phyloP scores from a whole-genome alignment of 768 basidiomycete genomes.

The Phylloporus scabripes region DNA sequence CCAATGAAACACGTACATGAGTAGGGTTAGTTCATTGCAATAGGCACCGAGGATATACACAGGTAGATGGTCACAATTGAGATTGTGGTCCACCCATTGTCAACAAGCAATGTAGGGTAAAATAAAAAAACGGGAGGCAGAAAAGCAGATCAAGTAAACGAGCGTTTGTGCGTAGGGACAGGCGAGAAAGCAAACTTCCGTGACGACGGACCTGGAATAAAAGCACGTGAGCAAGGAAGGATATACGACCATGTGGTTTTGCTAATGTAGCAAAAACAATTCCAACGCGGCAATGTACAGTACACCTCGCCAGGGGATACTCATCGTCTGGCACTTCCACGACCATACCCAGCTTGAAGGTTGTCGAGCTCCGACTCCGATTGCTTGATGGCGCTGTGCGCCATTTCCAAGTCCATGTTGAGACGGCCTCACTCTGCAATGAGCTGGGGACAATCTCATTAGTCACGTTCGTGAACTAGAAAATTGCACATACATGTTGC shows the following conservation, averaged over 20 bases:
- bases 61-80: not conserved
- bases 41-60: too few species aligned
- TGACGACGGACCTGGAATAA: slow-evolving; percentile 5
- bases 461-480: slow-evolving; percentile 6
- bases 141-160: too few species aligned
- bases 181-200: too few species aligned
- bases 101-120: slow-evolving; percentile 13
- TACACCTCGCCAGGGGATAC: not conserved
- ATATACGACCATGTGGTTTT: slow-evolving; percentile 29
- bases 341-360: slow-evolving; percentile 79
- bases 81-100: slow-evolving; percentile 7
- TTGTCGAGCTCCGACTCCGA: slow-evolving; percentile 89
- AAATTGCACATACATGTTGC: slow-evolving; percentile 68
- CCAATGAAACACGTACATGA: too few species aligned
- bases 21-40: too few species aligned
- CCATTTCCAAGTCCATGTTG: slow-evolving; percentile 96
- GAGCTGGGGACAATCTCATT: slow-evolving; percentile 49
- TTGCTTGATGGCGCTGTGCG: slow-evolving; percentile 87
- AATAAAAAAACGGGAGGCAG: slow-evolving; percentile 7
- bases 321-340: slow-evolving; percentile 43
- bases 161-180: too few species aligned
- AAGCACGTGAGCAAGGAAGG: slow-evolving; percentile 18
- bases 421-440: slow-evolving; percentile 97
- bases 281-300: slow-evolving; percentile 5
- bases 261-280: not conserved